phyloP scores from a whole-genome alignment of 805 yeast species.

The Brettanomyces sp. region DNA sequence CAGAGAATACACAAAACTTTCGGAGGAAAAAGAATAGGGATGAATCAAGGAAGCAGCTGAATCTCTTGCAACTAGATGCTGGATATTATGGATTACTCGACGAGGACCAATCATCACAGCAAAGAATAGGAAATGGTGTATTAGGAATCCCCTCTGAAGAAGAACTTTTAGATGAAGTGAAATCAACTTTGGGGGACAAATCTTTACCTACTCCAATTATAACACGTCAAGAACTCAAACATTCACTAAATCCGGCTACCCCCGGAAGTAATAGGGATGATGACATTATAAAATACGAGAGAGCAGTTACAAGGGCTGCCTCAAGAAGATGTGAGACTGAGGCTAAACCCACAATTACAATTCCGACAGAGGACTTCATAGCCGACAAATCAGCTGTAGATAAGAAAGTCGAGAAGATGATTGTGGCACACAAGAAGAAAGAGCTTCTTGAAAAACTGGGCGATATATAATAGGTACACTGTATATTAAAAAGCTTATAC shows the following conservation, averaged over 20 bases:
- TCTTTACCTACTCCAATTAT: background rate
- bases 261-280: too few species aligned
- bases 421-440: slow-evolving; percentile 36
- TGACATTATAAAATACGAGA: too few species aligned
- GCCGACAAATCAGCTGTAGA: slow-evolving; percentile 8
- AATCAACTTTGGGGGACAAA: slow-evolving; percentile 7
- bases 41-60: slow-evolving; percentile 5
- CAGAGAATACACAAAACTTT: slow-evolving; percentile 5
- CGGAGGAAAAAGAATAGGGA: slow-evolving; percentile 9
- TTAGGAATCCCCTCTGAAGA: slow-evolving; percentile 5
- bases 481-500: background rate
- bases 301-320: too few species aligned
- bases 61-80: slow-evolving; percentile 17
- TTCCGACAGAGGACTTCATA: slow-evolving; percentile 16
- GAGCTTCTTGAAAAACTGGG: slow-evolving; percentile 32
- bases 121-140: background rate
- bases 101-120: background rate
- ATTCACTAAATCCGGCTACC: background rate
- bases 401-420: slow-evolving; percentile 34
- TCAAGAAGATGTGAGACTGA: too few species aligned
- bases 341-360: background rate
- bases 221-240: background rate
- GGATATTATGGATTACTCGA: slow-evolving; percentile 38
- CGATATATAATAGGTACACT: slow-evolving; percentile 1
- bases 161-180: slow-evolving; percentile 8